Evolutionary conservation across 148 eudicot genomes (phyloP).

Genomic region (Tetragonia tetragonoides): DNA sequence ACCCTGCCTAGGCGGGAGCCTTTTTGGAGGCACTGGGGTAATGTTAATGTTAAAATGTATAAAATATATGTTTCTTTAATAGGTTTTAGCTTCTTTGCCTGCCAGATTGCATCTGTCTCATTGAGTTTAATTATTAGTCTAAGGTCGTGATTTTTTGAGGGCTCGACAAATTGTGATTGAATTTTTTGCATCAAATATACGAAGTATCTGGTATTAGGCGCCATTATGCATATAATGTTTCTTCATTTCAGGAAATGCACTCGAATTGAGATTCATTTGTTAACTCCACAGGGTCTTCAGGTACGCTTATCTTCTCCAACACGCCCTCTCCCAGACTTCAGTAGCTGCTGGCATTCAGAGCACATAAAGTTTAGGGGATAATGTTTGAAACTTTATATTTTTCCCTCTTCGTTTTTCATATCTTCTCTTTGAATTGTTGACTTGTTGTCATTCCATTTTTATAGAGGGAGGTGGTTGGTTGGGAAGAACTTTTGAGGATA

Average conservation of each 20-base stretch:
- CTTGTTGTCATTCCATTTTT: background rate
- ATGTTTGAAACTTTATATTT: too few relatives aligned
- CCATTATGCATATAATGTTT: slow-evolving; percentile 2
- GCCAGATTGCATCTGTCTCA: background rate
- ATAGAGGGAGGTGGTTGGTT: background rate
- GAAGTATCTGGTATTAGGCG: background rate
- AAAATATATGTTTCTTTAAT: too few relatives aligned
- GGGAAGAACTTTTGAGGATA: background rate
- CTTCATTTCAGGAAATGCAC: slow-evolving; percentile 32
- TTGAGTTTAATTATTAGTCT: background rate
- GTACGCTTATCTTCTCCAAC: slow-evolving; percentile 28
- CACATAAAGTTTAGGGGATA: too few relatives aligned
- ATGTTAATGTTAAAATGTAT: too few relatives aligned
- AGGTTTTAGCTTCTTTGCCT: too few relatives aligned
- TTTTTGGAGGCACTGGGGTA: too few relatives aligned
- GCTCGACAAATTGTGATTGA: background rate
- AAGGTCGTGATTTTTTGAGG: background rate
- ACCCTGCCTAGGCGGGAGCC: too few relatives aligned
- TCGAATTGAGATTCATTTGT: slow-evolving; percentile 76
- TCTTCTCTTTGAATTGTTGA: too few relatives aligned
- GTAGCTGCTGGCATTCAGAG: too few relatives aligned
- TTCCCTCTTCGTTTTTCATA: too few relatives aligned
- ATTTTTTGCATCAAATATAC: background rate
- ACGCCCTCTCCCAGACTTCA: too few relatives aligned
- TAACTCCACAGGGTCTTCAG: slow-evolving; percentile 94